Evolutionary conservation across 257 asterid genomes (phyloP), one percentile per base, ranked within the genome.

Genomic region (Asclepias syriaca): DNA sequence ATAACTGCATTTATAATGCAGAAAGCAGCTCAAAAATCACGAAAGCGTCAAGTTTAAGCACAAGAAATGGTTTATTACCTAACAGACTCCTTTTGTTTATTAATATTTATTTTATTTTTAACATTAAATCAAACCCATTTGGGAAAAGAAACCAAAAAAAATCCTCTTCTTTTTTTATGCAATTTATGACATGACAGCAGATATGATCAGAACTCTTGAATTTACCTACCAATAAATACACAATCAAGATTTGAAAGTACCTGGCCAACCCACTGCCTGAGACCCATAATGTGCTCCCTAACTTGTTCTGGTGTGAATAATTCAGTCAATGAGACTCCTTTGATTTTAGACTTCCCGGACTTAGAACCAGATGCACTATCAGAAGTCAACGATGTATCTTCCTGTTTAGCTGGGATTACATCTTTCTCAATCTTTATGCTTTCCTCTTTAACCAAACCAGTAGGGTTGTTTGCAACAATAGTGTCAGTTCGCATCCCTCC

Each of bases 181-280:
- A 61, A 21, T 34, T 32, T 16, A 15, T 2, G 4, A 29, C 22
- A 27, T 45, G 16, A 55, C 39, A 18, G 65, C 37, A 32, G 43
- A 58, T 61, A 24, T 61, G 29, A 14, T 32, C 4, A 27, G 34
- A 61, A 37, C 39, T 22, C 12, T 22, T 2, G 43, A 57, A 6
- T 12, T 27, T 15, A 48, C 6, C 15, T 49, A 49, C 3, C 19
- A 50, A 34, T 5, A 27, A 57, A 21, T 48, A 73, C 58, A 55
- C 39, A 65, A 46, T 72, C 18, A n/a, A 54, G 48, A 65, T 45
- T 19, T 65, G 68, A 67, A 79, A 92, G 77, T 75, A 92, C 99
- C 98, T 95, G 99, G 81, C 99, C 99, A 58, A 92, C 82, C 99
- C 99, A 95, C 86, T 80, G 94, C 74, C 98, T 84, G 69, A 95